phyloP scores from a whole-genome alignment of 192 early-diverging fungal species.

The Chytriomyces confervae region DNA sequence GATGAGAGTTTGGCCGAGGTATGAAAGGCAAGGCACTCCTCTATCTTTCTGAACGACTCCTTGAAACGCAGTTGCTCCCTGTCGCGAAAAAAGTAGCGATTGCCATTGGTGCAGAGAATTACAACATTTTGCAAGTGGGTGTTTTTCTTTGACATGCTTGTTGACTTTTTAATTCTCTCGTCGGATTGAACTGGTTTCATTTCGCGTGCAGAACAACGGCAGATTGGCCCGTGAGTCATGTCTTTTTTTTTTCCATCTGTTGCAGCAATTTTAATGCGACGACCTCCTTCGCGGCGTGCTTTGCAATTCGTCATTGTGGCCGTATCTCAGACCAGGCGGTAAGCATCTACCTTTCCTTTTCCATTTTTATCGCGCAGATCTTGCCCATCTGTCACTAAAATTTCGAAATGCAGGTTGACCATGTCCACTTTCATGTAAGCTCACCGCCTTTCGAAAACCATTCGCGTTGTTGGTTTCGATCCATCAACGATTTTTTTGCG shows the following conservation, averaged over 20 bases:
- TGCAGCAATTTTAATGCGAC: too few relatives aligned
- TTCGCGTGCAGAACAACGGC: constrained; percentile 66
- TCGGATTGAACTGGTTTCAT: constrained; percentile 1
- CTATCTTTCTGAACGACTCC: neutral
- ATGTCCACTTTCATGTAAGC: constrained; percentile 94
- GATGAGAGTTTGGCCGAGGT: constrained; percentile 80
- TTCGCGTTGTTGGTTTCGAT: neutral
- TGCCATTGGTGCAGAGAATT: constrained; percentile 73
- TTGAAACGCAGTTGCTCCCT: constrained; percentile 62
- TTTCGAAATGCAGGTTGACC: constrained; percentile 63
- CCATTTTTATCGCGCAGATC: neutral
- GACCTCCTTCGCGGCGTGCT: too few relatives aligned
- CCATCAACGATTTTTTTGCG: neutral
- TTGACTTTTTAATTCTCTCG: constrained; percentile 7
- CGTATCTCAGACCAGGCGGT: too few relatives aligned
- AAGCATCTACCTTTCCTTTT: too few relatives aligned
- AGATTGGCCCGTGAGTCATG: constrained; percentile 69
- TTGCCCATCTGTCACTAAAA: neutral
- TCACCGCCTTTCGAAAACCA: constrained; percentile 35
- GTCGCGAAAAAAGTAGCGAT: constrained; percentile 87
- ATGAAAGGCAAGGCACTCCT: neutral
- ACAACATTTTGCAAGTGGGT: constrained; percentile 87
- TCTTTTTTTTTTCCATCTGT: neutral
- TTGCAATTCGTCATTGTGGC: too few relatives aligned
- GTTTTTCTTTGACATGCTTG: constrained; percentile 3